phyloP scores from a whole-genome alignment of 2,329 filamentous ascomycete species.

The Phialophora expanda region DNA sequence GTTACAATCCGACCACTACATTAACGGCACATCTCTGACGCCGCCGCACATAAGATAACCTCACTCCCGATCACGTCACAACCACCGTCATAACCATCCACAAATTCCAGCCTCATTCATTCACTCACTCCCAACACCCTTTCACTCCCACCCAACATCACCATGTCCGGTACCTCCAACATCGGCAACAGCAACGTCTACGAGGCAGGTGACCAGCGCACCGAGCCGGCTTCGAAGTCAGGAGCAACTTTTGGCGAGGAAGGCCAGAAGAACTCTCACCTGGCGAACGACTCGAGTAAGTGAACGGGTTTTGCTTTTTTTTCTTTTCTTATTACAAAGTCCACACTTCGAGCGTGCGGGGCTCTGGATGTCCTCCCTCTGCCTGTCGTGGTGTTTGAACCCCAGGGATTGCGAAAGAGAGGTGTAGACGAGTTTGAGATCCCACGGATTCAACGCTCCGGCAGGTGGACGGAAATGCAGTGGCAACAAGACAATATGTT shows the following conservation, averaged over 20 bases:
- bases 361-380: no score
- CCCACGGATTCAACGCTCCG: not conserved
- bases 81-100: no score
- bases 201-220: slow-evolving; percentile 78
- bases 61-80: not conserved
- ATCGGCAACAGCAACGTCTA: slow-evolving; percentile 72
- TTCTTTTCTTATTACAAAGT: not conserved
- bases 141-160: not conserved
- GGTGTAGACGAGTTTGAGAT: not conserved
- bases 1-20: not conserved
- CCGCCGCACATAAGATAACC: not conserved
- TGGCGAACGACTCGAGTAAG: slow-evolving; percentile 72
- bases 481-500: not conserved
- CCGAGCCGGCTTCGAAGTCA: slow-evolving; percentile 58
- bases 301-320: slow-evolving; percentile 7
- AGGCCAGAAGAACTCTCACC: slow-evolving; percentile 72
- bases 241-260: slow-evolving; percentile 62
- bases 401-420: no score
- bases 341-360: no score
- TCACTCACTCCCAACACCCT: not conserved
- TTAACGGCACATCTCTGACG: not conserved
- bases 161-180: slow-evolving; percentile 63
- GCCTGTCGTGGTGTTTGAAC: no score
- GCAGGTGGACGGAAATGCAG: not conserved
- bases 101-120: not conserved